Evolutionary conservation across 2,329 filamentous ascomycete genomes (phyloP).

Genomic region (Penicillium paneum): DNA sequence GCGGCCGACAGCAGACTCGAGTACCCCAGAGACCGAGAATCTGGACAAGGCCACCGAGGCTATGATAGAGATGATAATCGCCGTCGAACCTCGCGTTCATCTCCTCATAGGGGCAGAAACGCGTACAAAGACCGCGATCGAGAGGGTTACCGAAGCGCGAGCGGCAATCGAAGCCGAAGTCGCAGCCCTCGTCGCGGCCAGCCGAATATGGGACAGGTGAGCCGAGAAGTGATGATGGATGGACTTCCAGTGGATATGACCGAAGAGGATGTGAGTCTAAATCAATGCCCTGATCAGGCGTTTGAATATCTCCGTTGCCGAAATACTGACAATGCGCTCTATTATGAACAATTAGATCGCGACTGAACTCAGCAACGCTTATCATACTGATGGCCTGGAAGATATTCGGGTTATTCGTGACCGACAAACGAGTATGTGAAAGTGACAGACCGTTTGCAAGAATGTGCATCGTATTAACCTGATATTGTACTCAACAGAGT

Average conservation of each 20-base stretch:
- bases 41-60: slow-evolving; percentile 31
- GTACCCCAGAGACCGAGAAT: slow-evolving; percentile 32
- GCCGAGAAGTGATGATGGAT: slow-evolving; percentile 51
- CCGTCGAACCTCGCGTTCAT: slow-evolving; percentile 33
- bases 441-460: not conserved
- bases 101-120: slow-evolving; percentile 36
- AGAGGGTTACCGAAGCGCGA: slow-evolving; percentile 44
- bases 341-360: slow-evolving; percentile 48
- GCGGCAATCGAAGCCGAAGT: slow-evolving; percentile 37
- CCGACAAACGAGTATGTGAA: slow-evolving; percentile 52
- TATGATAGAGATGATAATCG: slow-evolving; percentile 38
- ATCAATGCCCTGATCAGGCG: not conserved
- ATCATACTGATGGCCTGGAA: slow-evolving; percentile 53
- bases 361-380: slow-evolving; percentile 52
- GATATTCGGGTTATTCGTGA: slow-evolving; percentile 58
- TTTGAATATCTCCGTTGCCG: not conserved
- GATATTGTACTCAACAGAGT: slow-evolving; percentile 38
- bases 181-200: slow-evolving; percentile 38
- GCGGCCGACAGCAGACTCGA: slow-evolving; percentile 38
- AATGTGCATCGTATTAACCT: not conserved
- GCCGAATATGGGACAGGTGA: slow-evolving; percentile 43
- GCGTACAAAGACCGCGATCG: slow-evolving; percentile 46
- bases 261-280: slow-evolving; percentile 50
- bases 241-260: slow-evolving; percentile 49
- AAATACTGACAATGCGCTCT: not conserved